phyloP scores from a whole-genome alignment of 2,329 filamentous ascomycete species.

The Monosporascus cannonballus region DNA sequence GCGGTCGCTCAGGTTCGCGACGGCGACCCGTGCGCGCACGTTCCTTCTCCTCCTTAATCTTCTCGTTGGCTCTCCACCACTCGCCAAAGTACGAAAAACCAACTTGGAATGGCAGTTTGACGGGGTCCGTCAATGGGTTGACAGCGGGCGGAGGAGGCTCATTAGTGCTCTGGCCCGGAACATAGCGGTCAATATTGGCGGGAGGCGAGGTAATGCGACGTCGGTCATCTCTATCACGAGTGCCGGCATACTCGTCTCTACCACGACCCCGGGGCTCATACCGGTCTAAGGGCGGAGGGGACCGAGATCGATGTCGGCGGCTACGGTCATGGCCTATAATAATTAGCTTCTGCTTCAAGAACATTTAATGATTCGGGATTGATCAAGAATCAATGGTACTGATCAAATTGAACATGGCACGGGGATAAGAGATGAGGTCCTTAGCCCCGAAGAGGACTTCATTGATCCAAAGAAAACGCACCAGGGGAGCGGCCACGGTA shows the following conservation, averaged over 20 bases:
- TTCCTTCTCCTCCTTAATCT: conserved; percentile 77
- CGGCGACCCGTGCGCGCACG: conserved; percentile 62
- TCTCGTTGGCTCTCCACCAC: conserved; percentile 80
- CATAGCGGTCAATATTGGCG: conserved; percentile 77
- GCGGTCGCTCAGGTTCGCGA: conserved; percentile 56
- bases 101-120: conserved; percentile 70
- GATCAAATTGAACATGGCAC: neutral
- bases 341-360: conserved; percentile 14
- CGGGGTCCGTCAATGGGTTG: conserved; percentile 68
- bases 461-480: conserved; percentile 35
- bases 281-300: conserved; percentile 64
- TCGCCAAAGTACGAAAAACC: conserved; percentile 82
- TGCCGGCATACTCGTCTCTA: conserved; percentile 59
- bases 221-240: conserved; percentile 48
- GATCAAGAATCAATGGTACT: neutral
- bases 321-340: conserved; percentile 47
- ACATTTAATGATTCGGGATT: neutral
- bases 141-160: conserved; percentile 42
- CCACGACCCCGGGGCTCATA: conserved; percentile 65
- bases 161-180: conserved; percentile 62
- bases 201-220: conserved; percentile 57
- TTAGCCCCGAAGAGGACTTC: neutral
- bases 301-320: conserved; percentile 62
- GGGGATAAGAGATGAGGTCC: neutral
- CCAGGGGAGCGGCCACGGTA: conserved; percentile 66